Conservation (phyloP, 805 yeast species). For the Ascoidea rubescens region DNA sequence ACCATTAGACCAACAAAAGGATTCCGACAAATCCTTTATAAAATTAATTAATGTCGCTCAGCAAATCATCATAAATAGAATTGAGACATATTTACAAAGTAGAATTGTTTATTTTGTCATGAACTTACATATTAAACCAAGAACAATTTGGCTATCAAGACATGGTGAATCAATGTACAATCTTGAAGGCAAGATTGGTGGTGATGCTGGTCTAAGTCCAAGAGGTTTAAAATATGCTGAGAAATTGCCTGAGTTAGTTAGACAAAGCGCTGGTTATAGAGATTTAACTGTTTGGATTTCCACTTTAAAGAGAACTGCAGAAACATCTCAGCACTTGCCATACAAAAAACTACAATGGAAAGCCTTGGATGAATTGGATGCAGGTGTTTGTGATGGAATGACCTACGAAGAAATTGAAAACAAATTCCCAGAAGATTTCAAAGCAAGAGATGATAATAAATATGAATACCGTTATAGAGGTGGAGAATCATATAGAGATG, state of each 20-base stretch:
- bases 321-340: constrained; percentile 63
- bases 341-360: constrained; percentile 94
- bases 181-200: constrained; percentile 90
- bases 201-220: constrained; percentile 69
- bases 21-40: constrained; percentile 64
- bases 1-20: constrained; percentile 47
- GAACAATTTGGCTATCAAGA: constrained; percentile 85
- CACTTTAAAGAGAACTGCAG: constrained; percentile 65
- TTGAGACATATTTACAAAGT: constrained; percentile 79
- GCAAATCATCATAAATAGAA: constrained; percentile 77
- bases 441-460: constrained; percentile 90
- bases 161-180: constrained; percentile 94
- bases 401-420: constrained; percentile 77
- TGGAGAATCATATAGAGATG: constrained; percentile 94
- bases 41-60: constrained; percentile 79
- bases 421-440: constrained; percentile 80
- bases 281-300: constrained; percentile 87
- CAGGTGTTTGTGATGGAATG: constrained; percentile 87
- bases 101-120: constrained; percentile 90
- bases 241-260: constrained; percentile 62
- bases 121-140: constrained; percentile 88
- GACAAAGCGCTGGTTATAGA: constrained; percentile 13
- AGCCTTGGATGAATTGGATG: constrained; percentile 87
- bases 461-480: constrained; percentile 93
- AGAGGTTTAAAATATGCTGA: constrained; percentile 67